Base-by-base conservation (phyloP, 257 asterid genomes). In the Scutellaria barbata region DNA sequence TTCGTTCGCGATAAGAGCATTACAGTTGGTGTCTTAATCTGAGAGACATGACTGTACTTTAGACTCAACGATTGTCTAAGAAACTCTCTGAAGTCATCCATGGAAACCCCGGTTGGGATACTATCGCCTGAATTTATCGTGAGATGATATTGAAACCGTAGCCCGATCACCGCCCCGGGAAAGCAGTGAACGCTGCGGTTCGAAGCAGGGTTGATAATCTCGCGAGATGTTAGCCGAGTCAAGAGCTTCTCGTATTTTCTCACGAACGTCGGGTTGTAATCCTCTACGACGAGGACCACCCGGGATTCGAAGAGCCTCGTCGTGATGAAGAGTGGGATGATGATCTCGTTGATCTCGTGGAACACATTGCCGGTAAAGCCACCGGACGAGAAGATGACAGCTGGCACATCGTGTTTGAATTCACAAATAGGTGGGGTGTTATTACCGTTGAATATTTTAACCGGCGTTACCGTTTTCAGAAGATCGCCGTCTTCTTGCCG, bases 261-360 rank as follows among this genome's bases (percentile, higher is more conserved):
- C 2, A 87, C 40, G 74, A 92, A 90, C 25, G 88, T 75, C 13
- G 80, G 77, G 13, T 71, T 81, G 79, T 88, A 78, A 64, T 92
- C 95, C 77, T 83, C 85, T 55, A 85, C 35, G 59, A 92, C 80
- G 33, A 88, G 77, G 2, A 76, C 48, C 4, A 84, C 90, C 41
- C 79, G 74, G 45, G 90, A 79, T 6, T 85, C 67, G 60, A 92
- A 85, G 41, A 70, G 82, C 11, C 73, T 77, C 51, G 88, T 61
- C 14, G 96, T 88, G 56, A 92, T 81, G 89, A 76, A 92, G 10
- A 92, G 83, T 20, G 98, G 97, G 69, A 90, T 41, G 14, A 92
- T 77, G 68, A 90, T 89, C 53, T 92, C 98, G 35, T 90, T 88
- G 68, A 90, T 79, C 63, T 92, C 97, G 40, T 92, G 98, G 87